A percentile compares a stretch with the other conserved stretches of the same genome.
These are phyloP conservation scores for Aleurites moluccanus DNA, from an alignment of 441 rosid genomes.

Conservation along the genomic window DNA sequence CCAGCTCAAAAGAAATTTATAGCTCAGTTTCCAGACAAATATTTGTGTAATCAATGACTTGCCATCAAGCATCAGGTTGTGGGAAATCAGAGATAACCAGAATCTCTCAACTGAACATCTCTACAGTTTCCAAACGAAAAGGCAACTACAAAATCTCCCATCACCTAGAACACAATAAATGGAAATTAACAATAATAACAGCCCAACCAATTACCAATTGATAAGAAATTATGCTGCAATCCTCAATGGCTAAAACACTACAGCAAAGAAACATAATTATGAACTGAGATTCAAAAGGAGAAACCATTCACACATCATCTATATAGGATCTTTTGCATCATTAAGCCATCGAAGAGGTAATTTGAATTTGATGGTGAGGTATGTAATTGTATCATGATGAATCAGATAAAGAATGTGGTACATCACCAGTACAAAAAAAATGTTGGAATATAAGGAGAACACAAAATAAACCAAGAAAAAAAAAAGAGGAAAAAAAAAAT, in stretches of 20 bases:
- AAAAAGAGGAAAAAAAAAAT: not conserved
- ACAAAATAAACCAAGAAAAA: not conserved
- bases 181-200: not conserved
- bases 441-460: not conserved
- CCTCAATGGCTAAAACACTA: not conserved
- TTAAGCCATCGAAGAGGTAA: not conserved
- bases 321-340: not conserved
- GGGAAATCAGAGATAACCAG: not conserved
- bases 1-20: not conserved
- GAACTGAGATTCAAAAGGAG: conserved; percentile 2
- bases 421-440: not conserved
- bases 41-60: not conserved
- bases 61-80: not conserved
- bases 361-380: not conserved
- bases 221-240: not conserved
- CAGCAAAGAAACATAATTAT: not conserved
- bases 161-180: not conserved
- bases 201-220: not conserved
- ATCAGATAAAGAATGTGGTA: not conserved
- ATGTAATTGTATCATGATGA: conserved; percentile 8
- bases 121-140: conserved; percentile 1
- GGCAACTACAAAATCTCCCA: not conserved
- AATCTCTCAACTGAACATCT: not conserved
- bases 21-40: not conserved
- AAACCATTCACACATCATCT: not conserved